Evolutionary conservation across 495 filamentous ascomycete species (phyloP).

Genomic region (Penicillium samsonianum): DNA sequence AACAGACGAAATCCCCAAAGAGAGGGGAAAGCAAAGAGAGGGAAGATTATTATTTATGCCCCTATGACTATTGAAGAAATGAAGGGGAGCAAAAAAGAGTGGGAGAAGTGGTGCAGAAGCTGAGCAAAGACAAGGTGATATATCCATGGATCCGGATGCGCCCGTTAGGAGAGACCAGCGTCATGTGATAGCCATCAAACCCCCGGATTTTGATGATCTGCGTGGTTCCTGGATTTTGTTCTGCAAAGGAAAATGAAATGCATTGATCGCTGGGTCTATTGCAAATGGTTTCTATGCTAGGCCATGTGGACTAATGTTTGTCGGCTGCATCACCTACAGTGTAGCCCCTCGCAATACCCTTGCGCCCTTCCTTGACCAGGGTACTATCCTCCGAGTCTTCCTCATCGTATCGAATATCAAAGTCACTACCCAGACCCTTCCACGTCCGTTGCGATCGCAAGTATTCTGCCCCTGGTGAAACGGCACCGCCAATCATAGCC

Average conservation of each 20-base stretch:
- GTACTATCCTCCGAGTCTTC: slow-evolving; percentile 53
- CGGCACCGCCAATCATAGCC: slow-evolving; percentile 71
- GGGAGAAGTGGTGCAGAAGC: slow-evolving; percentile 12
- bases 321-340: slow-evolving; percentile 60
- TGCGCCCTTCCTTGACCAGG: slow-evolving; percentile 76
- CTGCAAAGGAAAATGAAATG: slow-evolving; percentile 1
- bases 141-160: slow-evolving; percentile 32
- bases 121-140: slow-evolving; percentile 10
- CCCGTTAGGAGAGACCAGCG: slow-evolving; percentile 20
- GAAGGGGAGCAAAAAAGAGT: slow-evolving; percentile 13
- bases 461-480: slow-evolving; percentile 91
- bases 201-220: slow-evolving; percentile 13
- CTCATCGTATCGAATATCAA: slow-evolving; percentile 66
- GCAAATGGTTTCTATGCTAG: slow-evolving; percentile 12
- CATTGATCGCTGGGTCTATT: slow-evolving; percentile 13
- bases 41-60: neutral
- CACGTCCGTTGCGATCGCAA: slow-evolving; percentile 81
- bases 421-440: slow-evolving; percentile 91
- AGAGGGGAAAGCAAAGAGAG: slow-evolving; percentile 9
- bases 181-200: slow-evolving; percentile 30
- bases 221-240: neutral
- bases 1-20: slow-evolving; percentile 7
- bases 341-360: slow-evolving; percentile 90
- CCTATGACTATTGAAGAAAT: slow-evolving; percentile 1
- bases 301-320: slow-evolving; percentile 34